phyloP scores from a whole-genome alignment of 257 asterid species.

The Linaria vulgaris region DNA sequence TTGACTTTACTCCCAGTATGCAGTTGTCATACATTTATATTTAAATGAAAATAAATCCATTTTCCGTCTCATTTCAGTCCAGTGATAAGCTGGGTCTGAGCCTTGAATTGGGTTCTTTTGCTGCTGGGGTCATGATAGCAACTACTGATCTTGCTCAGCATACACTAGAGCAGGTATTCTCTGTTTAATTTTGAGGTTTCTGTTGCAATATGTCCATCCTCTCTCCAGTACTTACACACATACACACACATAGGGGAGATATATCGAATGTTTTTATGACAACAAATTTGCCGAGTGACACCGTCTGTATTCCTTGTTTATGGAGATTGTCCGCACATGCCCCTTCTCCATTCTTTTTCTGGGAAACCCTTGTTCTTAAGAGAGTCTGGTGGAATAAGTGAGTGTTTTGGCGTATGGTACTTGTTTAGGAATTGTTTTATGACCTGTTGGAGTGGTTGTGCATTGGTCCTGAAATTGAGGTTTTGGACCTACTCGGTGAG shows the following conservation, averaged over 20 bases:
- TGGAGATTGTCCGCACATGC: neutral
- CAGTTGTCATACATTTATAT: constrained; percentile 12
- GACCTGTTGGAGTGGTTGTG: too few species aligned
- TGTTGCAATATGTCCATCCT: constrained; percentile 15
- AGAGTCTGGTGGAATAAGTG: too few species aligned
- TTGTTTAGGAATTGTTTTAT: too few species aligned
- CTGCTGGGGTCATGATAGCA: constrained; percentile 92
- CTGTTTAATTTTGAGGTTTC: neutral
- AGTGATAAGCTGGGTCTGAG: constrained; percentile 85
- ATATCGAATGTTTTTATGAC: neutral
- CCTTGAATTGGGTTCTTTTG: constrained; percentile 90
- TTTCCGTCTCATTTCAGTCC: constrained; percentile 54
- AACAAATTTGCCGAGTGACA: neutral
- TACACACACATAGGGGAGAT: neutral
- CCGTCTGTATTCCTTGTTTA: neutral
- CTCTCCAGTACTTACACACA: neutral
- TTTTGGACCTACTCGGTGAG: too few species aligned
- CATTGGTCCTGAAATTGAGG: too few species aligned
- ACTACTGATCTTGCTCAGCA: constrained; percentile 81
- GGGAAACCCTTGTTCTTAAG: too few species aligned
- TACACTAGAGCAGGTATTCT: constrained; percentile 73
- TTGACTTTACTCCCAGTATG: constrained; percentile 4
- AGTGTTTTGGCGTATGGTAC: neutral
- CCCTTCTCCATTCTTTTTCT: neutral
- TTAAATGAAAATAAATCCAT: constrained; percentile 8